These are phyloP conservation scores for Balamuthia mandrillaris DNA, from an alignment of 208 protist species.

Conservation along the genomic window DNA sequence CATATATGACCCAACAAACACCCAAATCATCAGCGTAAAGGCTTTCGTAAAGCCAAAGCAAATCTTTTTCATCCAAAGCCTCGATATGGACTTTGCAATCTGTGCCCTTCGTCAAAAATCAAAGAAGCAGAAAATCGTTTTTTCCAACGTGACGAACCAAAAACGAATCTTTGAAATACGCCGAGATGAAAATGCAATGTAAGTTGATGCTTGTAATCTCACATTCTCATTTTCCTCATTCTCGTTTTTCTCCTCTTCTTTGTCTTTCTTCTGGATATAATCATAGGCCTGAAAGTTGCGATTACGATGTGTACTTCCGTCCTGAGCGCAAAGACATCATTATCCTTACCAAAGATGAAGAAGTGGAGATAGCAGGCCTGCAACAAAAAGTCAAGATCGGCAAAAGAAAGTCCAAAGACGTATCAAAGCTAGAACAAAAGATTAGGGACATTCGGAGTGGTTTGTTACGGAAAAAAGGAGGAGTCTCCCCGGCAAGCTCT, in stretches of 20 bases:
- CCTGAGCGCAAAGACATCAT: conserved; percentile 40
- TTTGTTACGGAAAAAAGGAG: not conserved
- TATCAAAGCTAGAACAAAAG: conserved; percentile 25
- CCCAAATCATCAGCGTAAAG: conserved; percentile 55
- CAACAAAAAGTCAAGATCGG: conserved; percentile 51
- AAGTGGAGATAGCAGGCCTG: conserved; percentile 45
- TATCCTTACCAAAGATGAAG: conserved; percentile 48
- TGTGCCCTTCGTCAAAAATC: conserved; percentile 47
- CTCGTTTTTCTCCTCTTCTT: not conserved
- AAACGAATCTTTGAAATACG: conserved; percentile 46
- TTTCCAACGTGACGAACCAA: conserved; percentile 51
- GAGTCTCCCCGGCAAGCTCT: not conserved
- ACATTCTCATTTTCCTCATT: not conserved
- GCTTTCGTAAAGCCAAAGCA: conserved; percentile 45
- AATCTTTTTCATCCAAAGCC: conserved; percentile 53
- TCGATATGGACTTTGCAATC: conserved; percentile 53
- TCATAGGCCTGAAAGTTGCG: conserved; percentile 21
- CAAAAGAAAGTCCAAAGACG: conserved; percentile 41
- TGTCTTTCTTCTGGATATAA: not conserved
- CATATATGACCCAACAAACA: conserved; percentile 54
- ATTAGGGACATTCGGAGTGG: not conserved
- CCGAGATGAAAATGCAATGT: not conserved
- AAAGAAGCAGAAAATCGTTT: conserved; percentile 34
- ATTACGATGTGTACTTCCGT: conserved; percentile 46
- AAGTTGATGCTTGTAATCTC: not conserved